Conservation (phyloP, 306 rosid genomes). For the Acacia acuminata region DNA sequence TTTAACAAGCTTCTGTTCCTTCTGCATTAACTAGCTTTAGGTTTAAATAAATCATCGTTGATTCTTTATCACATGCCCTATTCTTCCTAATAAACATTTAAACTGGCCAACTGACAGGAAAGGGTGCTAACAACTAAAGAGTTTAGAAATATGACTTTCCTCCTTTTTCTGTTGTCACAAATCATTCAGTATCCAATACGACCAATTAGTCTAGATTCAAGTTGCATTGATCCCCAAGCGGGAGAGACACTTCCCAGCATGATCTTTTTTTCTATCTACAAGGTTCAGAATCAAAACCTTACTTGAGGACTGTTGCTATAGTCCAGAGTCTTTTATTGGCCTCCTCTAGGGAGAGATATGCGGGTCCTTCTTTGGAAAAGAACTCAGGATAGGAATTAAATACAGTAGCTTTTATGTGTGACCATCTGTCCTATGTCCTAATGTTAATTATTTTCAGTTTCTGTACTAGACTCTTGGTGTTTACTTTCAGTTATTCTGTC, state of each 20-base stretch:
- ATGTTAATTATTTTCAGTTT: not conserved
- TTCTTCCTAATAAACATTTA: not conserved
- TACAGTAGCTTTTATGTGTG: too few relatives aligned
- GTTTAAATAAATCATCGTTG: not conserved
- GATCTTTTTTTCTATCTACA: not conserved
- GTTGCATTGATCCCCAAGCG: not conserved
- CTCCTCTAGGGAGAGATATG: not conserved
- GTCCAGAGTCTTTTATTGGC: not conserved
- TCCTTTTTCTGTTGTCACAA: not conserved
- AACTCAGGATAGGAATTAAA: not conserved
- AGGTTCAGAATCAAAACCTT: not conserved
- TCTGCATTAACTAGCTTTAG: not conserved
- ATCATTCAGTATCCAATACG: not conserved
- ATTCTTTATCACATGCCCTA: not conserved
- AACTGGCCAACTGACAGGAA: not conserved
- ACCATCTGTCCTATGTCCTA: not conserved
- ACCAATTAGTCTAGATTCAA: not conserved
- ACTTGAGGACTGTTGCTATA: not conserved
- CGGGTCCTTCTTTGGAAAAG: not conserved
- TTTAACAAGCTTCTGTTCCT: not conserved
- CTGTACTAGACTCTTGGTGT: not conserved
- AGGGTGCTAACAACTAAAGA: not conserved
- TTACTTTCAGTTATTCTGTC: not conserved
- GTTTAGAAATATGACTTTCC: not conserved
- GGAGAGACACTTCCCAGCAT: not conserved